Conservation (phyloP, 176 grass and related monocot genomes). For the Elymus sibiricus region DNA sequence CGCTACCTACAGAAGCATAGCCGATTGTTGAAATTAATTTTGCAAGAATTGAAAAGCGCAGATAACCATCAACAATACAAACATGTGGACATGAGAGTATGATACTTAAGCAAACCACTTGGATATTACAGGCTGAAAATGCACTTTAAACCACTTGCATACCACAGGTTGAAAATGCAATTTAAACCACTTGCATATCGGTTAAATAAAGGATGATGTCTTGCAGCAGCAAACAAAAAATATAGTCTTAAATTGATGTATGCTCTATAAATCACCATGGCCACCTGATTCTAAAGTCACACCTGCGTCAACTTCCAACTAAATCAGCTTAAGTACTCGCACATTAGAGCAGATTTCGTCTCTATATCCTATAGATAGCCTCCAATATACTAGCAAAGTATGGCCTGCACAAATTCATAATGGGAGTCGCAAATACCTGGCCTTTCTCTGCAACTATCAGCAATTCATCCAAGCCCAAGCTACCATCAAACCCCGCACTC, state of each 20-base stretch:
- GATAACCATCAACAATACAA: neutral
- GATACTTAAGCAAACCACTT: constrained; percentile 6
- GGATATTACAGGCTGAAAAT: too few species aligned
- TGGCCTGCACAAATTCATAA: neutral
- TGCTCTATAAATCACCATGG: neutral
- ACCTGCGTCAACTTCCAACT: neutral
- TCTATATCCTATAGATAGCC: neutral
- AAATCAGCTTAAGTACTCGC: neutral
- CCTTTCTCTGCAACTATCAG: constrained; percentile 84
- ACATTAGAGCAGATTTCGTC: constrained; percentile 14
- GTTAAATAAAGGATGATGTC: too few species aligned
- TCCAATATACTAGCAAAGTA: too few species aligned
- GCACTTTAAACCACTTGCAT: too few species aligned
- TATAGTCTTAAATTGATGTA: neutral
- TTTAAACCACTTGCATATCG: too few species aligned
- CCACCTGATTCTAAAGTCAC: neutral
- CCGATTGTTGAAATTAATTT: neutral
- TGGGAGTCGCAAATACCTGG: constrained; percentile 44
- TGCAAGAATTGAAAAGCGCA: neutral
- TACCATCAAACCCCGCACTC: neutral
- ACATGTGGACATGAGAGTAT: neutral
- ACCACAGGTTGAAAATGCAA: too few species aligned
- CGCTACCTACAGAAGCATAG: constrained; percentile 55
- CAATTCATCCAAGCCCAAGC: constrained; percentile 60
- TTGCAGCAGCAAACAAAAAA: too few species aligned